Conservation (phyloP, 169 alveolate genomes). For the Cytauxzoon felis region DNA sequence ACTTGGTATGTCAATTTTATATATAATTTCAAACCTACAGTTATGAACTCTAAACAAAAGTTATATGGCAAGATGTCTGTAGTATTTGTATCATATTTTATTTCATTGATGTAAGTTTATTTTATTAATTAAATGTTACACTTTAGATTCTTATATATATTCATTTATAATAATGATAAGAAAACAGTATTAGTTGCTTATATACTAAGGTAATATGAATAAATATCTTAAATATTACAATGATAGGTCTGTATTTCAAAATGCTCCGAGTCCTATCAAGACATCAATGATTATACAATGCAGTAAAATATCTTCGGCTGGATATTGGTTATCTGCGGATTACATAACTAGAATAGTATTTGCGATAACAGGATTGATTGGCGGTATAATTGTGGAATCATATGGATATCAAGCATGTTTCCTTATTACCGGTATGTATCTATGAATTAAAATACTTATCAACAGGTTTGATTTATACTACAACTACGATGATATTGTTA, state of each 20-base stretch:
- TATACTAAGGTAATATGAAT: constrained; percentile 22
- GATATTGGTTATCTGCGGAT: constrained; percentile 60
- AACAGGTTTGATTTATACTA: constrained; percentile 29
- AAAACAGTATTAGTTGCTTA: constrained; percentile 23
- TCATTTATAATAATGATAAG: neutral
- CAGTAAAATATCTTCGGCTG: constrained; percentile 27
- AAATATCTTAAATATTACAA: constrained; percentile 25
- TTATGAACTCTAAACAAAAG: constrained; percentile 32
- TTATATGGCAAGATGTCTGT: constrained; percentile 33
- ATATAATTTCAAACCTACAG: neutral
- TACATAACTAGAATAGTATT: constrained; percentile 31
- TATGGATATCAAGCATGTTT: constrained; percentile 50
- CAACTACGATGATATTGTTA: constrained; percentile 14
- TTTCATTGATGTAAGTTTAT: constrained; percentile 36
- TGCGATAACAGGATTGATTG: constrained; percentile 31
- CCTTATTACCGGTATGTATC: constrained; percentile 21
- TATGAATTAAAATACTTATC: neutral
- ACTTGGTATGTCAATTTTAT: constrained; percentile 10
- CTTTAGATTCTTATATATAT: neutral
- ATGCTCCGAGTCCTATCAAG: constrained; percentile 46
- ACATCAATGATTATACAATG: constrained; percentile 39
- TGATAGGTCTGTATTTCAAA: constrained; percentile 48
- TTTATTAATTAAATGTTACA: neutral
- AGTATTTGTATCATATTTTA: constrained; percentile 12
- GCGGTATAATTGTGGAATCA: constrained; percentile 25